Conservation (phyloP, 768 basidiomycete species). For the Trametes villosa region DNA sequence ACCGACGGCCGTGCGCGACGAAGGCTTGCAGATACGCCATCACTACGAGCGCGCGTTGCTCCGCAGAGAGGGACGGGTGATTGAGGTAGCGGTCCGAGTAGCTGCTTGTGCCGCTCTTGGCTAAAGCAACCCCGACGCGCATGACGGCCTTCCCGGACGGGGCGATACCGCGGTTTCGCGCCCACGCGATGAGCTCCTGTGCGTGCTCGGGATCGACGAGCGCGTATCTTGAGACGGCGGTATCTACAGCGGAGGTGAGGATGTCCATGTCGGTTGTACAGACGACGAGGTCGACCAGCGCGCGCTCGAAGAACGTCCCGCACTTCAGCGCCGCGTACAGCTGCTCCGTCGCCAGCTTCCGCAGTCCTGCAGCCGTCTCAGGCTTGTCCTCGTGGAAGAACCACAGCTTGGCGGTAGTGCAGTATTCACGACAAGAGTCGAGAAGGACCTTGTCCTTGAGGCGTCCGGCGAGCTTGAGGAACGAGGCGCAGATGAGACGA, state of each 20-base stretch:
- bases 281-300: conserved; percentile 19
- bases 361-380: neutral
- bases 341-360: conserved; percentile 16
- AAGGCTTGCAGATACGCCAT: conserved; percentile 13
- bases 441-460: conserved; percentile 14
- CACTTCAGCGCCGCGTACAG: conserved; percentile 18
- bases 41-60: conserved; percentile 4
- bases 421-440: conserved; percentile 14
- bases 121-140: conserved; percentile 10
- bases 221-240: conserved; percentile 1
- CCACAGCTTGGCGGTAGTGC: conserved; percentile 6
- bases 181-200: conserved; percentile 16
- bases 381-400: neutral
- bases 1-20: conserved; percentile 1
- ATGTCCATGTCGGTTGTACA: conserved; percentile 3
- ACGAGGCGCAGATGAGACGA: conserved; percentile 23
- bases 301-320: conserved; percentile 17
- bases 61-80: conserved; percentile 4
- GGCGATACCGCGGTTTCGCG: conserved; percentile 8
- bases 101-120: conserved; percentile 3
- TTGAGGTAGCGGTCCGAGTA: conserved; percentile 15
- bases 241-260: conserved; percentile 10
- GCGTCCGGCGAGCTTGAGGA: conserved; percentile 26
- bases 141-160: conserved; percentile 1
- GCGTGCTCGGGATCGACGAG: conserved; percentile 15